phyloP scores from a whole-genome alignment of 2,329 filamentous ascomycete species.

The Hymenoscyphus fructigenus region DNA sequence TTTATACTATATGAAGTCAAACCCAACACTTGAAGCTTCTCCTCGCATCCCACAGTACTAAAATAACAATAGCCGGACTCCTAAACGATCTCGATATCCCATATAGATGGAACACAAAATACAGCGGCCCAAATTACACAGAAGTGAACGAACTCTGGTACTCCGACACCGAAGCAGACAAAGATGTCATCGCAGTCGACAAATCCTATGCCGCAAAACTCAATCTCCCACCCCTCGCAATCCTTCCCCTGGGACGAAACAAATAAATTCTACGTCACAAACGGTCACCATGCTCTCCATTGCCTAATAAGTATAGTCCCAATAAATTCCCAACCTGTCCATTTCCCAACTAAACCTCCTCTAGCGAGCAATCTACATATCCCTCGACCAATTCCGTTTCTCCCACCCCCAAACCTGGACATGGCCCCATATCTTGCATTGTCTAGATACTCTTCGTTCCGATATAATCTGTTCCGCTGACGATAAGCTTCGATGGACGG shows the following conservation, averaged over 20 bases:
- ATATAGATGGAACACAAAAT: slow-evolving; percentile 5
- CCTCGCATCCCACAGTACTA: too few relatives aligned
- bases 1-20: too few relatives aligned
- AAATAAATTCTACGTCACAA: slow-evolving; percentile 7
- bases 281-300: slow-evolving; percentile 10
- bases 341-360: not conserved
- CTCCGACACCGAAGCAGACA: slow-evolving; percentile 4
- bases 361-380: slow-evolving; percentile 11
- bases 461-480: too few relatives aligned
- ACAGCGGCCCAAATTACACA: slow-evolving; percentile 3
- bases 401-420: too few relatives aligned
- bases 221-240: not conserved
- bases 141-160: slow-evolving; percentile 11
- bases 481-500: too few relatives aligned
- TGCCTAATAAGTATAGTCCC: not conserved
- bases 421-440: too few relatives aligned
- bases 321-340: too few relatives aligned
- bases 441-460: too few relatives aligned
- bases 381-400: not conserved
- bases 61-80: slow-evolving; percentile 6
- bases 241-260: slow-evolving; percentile 9
- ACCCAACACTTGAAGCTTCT: too few relatives aligned
- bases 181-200: slow-evolving; percentile 7
- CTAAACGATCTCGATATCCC: slow-evolving; percentile 9
- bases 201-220: slow-evolving; percentile 3